These are phyloP conservation scores for Chlorella ohadii DNA, from an alignment of 139 green algal genomes.

Conservation along the genomic window DNA sequence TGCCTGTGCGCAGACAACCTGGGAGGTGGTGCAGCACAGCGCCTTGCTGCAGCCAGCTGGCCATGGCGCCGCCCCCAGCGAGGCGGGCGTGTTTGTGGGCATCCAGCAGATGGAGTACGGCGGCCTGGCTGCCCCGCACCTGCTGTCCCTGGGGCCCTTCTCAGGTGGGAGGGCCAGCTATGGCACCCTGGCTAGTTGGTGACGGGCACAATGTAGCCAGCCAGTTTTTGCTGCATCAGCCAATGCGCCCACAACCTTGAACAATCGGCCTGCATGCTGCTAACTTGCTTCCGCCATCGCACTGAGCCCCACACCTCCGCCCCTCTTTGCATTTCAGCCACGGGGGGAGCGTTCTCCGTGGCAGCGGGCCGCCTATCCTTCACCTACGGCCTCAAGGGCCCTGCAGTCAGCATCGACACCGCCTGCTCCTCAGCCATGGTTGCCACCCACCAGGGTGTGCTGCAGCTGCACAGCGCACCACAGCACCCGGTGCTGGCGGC, in stretches of 20 bases:
- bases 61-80: no score
- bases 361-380: constrained; percentile 66
- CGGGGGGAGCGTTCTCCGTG: constrained; percentile 29
- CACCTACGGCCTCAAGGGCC: constrained; percentile 66
- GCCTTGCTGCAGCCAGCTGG: no score
- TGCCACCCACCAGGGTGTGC: constrained; percentile 41
- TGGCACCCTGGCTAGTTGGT: no score
- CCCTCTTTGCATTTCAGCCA: not conserved
- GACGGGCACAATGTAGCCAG: no score
- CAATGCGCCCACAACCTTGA: no score
- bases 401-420: constrained; percentile 61
- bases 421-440: constrained; percentile 72
- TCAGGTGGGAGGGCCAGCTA: constrained; percentile 27
- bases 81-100: constrained; percentile 53
- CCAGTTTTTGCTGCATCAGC: no score
- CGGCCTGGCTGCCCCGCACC: not conserved
- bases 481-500: constrained; percentile 16
- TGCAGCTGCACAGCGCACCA: constrained; percentile 8
- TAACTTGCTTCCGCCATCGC: no score
- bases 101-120: constrained; percentile 66
- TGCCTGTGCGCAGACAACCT: not conserved
- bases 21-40: constrained; percentile 1
- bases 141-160: constrained; percentile 13
- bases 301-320: no score
- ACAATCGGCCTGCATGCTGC: no score